Percentiles rank a stretch among this genome's conserved stretches.
Evolutionary conservation across 2,329 filamentous ascomycete genomes (phyloP).

Genomic region (Ilyonectria robusta): DNA sequence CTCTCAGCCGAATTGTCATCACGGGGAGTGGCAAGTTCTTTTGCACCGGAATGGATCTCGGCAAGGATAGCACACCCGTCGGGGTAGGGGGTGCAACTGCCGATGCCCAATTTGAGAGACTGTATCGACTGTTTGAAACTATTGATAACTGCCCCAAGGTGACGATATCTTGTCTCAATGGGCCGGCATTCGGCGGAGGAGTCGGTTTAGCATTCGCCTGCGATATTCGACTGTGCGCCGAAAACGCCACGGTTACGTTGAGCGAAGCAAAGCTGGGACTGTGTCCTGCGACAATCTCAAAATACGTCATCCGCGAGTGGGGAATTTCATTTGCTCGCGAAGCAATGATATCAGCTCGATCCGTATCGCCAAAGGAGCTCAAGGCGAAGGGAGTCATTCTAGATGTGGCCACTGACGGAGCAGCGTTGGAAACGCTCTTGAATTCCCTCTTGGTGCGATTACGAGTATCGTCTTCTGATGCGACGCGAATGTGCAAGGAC

Average conservation of each 20-base stretch:
- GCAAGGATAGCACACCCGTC: constrained; percentile 30
- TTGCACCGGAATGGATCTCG: constrained; percentile 59
- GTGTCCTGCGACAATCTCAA: constrained; percentile 56
- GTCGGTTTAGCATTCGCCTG: constrained; percentile 60
- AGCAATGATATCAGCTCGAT: constrained; percentile 55
- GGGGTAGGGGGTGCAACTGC: constrained; percentile 20
- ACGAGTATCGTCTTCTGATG: constrained; percentile 46
- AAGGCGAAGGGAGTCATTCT: constrained; percentile 18
- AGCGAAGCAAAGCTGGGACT: constrained; percentile 58
- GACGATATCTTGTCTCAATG: constrained; percentile 59
- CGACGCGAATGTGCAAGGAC: constrained; percentile 53
- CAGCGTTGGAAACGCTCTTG: constrained; percentile 21
- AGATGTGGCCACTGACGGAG: constrained; percentile 38
- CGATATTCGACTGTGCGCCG: constrained; percentile 52
- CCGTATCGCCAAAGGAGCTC: constrained; percentile 48
- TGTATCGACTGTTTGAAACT: constrained; percentile 50
- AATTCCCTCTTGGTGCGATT: constrained; percentile 46
- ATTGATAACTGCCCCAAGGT: constrained; percentile 58
- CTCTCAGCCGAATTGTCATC: constrained; percentile 54
- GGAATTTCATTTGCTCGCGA: constrained; percentile 54
- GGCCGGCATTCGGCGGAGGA: constrained; percentile 59
- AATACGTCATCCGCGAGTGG: constrained; percentile 57
- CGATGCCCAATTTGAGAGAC: constrained; percentile 39
- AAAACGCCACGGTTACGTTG: constrained; percentile 48
- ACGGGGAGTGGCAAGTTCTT: constrained; percentile 54